Evolutionary conservation across 2,329 filamentous ascomycete genomes (phyloP).

Genomic region (Escovopsis sp.): DNA sequence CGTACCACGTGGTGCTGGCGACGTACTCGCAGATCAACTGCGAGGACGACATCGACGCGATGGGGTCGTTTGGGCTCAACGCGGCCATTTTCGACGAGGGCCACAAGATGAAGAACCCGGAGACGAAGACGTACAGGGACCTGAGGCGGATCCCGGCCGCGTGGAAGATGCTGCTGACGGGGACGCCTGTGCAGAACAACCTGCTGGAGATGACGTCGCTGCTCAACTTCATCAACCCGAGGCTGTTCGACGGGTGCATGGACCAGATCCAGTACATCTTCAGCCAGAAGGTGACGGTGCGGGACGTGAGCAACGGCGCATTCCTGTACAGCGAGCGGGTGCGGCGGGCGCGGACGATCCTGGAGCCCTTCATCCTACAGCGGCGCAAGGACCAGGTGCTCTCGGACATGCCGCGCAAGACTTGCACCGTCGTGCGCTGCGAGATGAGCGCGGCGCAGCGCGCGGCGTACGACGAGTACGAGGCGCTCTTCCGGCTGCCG

Average conservation of each 20-base stretch:
- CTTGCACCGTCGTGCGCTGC: slow-evolving; percentile 64
- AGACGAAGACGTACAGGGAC: slow-evolving; percentile 66
- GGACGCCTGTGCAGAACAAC: slow-evolving; percentile 90
- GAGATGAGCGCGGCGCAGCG: slow-evolving; percentile 60
- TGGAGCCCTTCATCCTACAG: slow-evolving; percentile 88
- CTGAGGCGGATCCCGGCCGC: slow-evolving; percentile 61
- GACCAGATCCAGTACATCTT: slow-evolving; percentile 79
- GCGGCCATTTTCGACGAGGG: slow-evolving; percentile 80
- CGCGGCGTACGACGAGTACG: slow-evolving; percentile 53
- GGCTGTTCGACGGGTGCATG: slow-evolving; percentile 61
- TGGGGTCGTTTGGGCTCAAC: slow-evolving; percentile 34
- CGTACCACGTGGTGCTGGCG: slow-evolving; percentile 48
- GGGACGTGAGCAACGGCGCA: slow-evolving; percentile 64
- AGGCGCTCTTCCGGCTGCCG: slow-evolving; percentile 49
- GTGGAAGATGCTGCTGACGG: slow-evolving; percentile 67
- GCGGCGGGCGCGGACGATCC: slow-evolving; percentile 72
- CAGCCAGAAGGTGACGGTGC: slow-evolving; percentile 77
- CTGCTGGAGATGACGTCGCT: slow-evolving; percentile 81
- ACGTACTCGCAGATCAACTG: slow-evolving; percentile 45
- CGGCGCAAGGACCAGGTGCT: slow-evolving; percentile 88
- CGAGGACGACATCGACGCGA: slow-evolving; percentile 33
- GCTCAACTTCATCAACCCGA: slow-evolving; percentile 84
- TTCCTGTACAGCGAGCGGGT: slow-evolving; percentile 81
- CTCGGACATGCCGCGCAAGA: slow-evolving; percentile 68
- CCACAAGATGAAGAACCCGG: slow-evolving; percentile 80